Conservation (phyloP, 306 rosid species). For the Vigna reflexopilosa region DNA sequence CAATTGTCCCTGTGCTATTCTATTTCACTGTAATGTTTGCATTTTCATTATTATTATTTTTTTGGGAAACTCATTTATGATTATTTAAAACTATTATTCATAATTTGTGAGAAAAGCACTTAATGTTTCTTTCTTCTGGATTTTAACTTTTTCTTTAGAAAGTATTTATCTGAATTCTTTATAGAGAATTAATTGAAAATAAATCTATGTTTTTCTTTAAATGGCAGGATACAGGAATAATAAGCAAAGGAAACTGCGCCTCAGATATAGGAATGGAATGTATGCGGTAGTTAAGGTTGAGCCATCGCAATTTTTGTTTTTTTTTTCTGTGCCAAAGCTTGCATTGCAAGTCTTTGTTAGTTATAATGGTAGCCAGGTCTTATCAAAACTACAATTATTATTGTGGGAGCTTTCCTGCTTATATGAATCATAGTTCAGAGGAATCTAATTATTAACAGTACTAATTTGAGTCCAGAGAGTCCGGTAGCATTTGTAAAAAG, state of each 20-base stretch:
- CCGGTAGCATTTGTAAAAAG: constrained; percentile 25
- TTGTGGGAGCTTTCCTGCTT: not conserved
- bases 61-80: not conserved
- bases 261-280: constrained; percentile 11
- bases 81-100: not conserved
- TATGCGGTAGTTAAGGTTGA: constrained; percentile 55
- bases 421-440: constrained; percentile 18
- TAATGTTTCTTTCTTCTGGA: not conserved
- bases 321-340: constrained; percentile 49
- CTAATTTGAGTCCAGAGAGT: not conserved
- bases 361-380: constrained; percentile 33
- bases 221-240: not conserved
- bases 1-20: not conserved
- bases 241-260: constrained; percentile 27
- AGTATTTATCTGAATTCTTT: not conserved
- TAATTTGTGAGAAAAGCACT: not conserved
- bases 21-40: not conserved
- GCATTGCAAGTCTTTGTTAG: constrained; percentile 41
- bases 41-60: not conserved
- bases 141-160: not conserved
- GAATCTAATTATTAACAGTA: constrained; percentile 32
- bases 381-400: constrained; percentile 34
- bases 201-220: not conserved
- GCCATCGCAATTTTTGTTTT: constrained; percentile 50
- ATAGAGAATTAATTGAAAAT: not conserved